phyloP scores from a whole-genome alignment of 1,284 basidiomycete species.

The Marasmius oreades region DNA sequence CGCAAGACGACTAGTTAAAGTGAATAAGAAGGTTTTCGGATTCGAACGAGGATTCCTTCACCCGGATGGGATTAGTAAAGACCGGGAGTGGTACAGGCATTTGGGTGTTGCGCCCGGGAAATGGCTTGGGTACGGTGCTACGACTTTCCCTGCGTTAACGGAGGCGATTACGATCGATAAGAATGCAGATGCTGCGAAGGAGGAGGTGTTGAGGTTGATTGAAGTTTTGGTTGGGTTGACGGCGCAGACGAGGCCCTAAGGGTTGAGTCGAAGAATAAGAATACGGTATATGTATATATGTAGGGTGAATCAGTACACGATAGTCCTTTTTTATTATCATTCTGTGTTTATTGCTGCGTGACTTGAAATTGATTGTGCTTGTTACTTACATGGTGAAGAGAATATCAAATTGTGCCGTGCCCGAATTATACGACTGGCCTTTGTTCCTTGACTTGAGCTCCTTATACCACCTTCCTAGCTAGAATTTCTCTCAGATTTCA shows the following conservation, averaged over 20 bases:
- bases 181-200: conserved; percentile 54
- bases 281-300: conserved; percentile 17
- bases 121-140: conserved; percentile 88
- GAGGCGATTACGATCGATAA: conserved; percentile 76
- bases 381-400: too few species aligned
- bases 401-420: too few species aligned
- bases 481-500: too few species aligned
- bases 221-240: conserved; percentile 54
- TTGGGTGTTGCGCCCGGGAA: conserved; percentile 77
- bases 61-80: conserved; percentile 72
- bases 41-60: conserved; percentile 89
- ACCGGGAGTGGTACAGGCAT: conserved; percentile 73
- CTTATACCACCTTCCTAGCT: too few species aligned
- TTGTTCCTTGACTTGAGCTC: too few species aligned
- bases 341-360: too few species aligned
- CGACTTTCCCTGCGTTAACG: conserved; percentile 79
- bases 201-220: conserved; percentile 62
- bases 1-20: conserved; percentile 55
- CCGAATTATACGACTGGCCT: too few species aligned
- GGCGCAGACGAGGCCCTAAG: conserved; percentile 17
- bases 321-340: too few species aligned
- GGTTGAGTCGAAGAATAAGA: not conserved
- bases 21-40: conserved; percentile 68
- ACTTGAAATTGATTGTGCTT: too few species aligned
- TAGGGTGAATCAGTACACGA: too few species aligned